These are phyloP conservation scores for Tephrocybe sp. DNA, from an alignment of 768 basidiomycete species.

Conservation along the genomic window DNA sequence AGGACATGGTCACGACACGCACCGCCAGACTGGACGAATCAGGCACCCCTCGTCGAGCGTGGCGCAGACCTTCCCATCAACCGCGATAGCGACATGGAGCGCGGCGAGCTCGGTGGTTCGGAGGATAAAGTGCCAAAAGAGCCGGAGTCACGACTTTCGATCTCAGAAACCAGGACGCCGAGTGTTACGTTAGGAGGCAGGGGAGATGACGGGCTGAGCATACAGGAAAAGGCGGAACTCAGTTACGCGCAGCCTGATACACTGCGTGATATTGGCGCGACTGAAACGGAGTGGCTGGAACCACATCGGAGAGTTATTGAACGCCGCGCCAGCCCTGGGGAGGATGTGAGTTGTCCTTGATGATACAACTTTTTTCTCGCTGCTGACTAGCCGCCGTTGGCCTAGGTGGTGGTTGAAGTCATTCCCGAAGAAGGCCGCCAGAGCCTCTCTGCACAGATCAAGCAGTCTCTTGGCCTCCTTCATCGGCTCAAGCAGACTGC, in stretches of 20 bases:
- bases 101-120: slow-evolving; percentile 13
- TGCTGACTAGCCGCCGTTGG: not conserved
- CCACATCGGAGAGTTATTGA: slow-evolving; percentile 70
- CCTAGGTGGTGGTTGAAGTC: slow-evolving; percentile 65
- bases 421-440: slow-evolving; percentile 36
- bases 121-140: slow-evolving; percentile 13
- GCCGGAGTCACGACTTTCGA: slow-evolving; percentile 5
- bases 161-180: slow-evolving; percentile 14
- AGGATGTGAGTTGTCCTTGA: slow-evolving; percentile 53
- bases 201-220: slow-evolving; percentile 16
- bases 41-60: slow-evolving; percentile 67
- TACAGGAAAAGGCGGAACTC: slow-evolving; percentile 10
- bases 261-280: slow-evolving; percentile 44
- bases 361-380: not conserved
- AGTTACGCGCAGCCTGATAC: slow-evolving; percentile 26
- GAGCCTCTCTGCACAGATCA: slow-evolving; percentile 11
- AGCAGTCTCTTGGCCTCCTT: slow-evolving; percentile 12
- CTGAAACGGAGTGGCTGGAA: slow-evolving; percentile 65
- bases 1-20: slow-evolving; percentile 88
- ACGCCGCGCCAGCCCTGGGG: slow-evolving; percentile 52
- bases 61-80: slow-evolving; percentile 80
- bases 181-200: slow-evolving; percentile 13
- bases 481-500: slow-evolving; percentile 10
- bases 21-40: slow-evolving; percentile 82
- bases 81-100: slow-evolving; percentile 64